Evolutionary conservation across 1,284 basidiomycete genomes (phyloP), one percentile per base, ranked within the genome.

Genomic region (Sanghuangporus weigelae): DNA sequence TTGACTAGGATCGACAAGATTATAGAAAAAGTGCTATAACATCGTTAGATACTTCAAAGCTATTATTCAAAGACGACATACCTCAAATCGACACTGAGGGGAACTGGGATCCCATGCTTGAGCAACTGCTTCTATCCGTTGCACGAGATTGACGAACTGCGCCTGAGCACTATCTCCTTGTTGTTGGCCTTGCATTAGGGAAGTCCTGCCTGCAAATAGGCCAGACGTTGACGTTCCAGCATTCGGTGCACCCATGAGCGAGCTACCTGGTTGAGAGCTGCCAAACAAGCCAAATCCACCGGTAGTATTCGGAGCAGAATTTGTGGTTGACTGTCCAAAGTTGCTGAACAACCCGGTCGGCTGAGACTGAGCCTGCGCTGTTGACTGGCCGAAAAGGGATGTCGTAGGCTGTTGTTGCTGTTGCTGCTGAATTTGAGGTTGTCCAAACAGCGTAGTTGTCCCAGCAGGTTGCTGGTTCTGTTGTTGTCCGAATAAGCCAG

Each of bases 71-170:
- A 21, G 16, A n/a, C 35, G 6, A 58, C 26, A 62, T 67, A 92
- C 92, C 77, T 94, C 91, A 76, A 95, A 95, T 31, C 87, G 83
- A 74, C 92, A 94, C 36, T 87, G 81, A 1, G 86, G 82, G 1
- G 84, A 88, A 55, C 74, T 72, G 2, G 89, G 78, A 71, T 89
- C 85, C 92, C 92, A 95, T 19, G 91, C 85, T 39, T 83, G 79
- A 12, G 84, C 80, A 57, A 93, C 83, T 0, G 70, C 77, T 71
- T 90, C 85, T 39, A 95, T 90, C 66, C 83, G 81, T 65, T 86
- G 83, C 42, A 79, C 77, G 44, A 91, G 72, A 50, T 81, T 81
- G 11, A 76, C 69, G 68, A 83, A 86, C 67, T 90, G 89, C 2
- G 76, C 76, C 66, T 87, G 84, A 0, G 85, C 79, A 40, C 58